phyloP scores from a whole-genome alignment of 768 basidiomycete species.

The Podaxis carcinomalis region DNA sequence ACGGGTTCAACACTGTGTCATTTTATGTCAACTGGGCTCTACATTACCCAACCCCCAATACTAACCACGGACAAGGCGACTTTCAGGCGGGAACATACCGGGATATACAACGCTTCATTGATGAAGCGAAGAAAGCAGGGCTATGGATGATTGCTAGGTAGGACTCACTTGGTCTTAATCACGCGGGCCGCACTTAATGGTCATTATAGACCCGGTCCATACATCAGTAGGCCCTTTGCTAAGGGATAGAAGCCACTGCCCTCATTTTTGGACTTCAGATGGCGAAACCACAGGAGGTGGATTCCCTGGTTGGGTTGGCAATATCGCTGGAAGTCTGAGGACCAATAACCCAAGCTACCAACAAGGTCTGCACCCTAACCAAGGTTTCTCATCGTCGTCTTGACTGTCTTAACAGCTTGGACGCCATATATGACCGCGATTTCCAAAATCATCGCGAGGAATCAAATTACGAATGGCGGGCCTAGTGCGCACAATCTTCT shows the following conservation, averaged over 20 bases:
- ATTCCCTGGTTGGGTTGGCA: conserved; percentile 57
- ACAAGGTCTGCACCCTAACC: conserved; percentile 24
- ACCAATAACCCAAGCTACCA: conserved; percentile 47
- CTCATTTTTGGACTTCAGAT: conserved; percentile 20
- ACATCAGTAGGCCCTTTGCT: conserved; percentile 35
- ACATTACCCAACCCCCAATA: conserved; percentile 43
- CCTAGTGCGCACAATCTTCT: conserved; percentile 34
- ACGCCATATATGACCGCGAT: conserved; percentile 49
- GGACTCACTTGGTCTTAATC: background rate
- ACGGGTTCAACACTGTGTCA: conserved; percentile 58
- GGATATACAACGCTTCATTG: conserved; percentile 48
- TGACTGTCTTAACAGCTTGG: conserved; percentile 36
- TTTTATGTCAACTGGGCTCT: conserved; percentile 60
- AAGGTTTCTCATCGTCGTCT: background rate
- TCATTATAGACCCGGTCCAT: conserved; percentile 41
- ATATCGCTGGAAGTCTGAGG: conserved; percentile 44
- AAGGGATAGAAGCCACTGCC: background rate
- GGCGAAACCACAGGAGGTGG: conserved; percentile 52
- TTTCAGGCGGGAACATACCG: conserved; percentile 46
- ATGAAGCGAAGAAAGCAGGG: conserved; percentile 46
- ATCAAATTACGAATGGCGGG: conserved; percentile 58
- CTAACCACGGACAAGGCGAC: conserved; percentile 40
- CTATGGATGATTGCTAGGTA: conserved; percentile 55
- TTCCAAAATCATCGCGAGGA: conserved; percentile 42
- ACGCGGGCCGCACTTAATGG: background rate